These are phyloP conservation scores for Marasmius fiardii DNA, from an alignment of 1,284 basidiomycete genomes.

Conservation along the genomic window DNA sequence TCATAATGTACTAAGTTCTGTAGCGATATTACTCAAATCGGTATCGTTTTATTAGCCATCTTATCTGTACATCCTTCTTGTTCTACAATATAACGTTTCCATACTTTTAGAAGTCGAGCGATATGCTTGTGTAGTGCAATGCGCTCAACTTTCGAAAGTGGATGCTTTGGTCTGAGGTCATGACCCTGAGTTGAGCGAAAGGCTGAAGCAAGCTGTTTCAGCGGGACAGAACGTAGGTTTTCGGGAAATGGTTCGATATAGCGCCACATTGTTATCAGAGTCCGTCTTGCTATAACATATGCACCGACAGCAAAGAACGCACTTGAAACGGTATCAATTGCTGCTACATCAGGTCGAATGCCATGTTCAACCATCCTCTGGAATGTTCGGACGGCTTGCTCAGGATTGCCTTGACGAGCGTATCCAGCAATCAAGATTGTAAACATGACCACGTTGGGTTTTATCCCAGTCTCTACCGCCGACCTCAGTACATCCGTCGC, in stretches of 20 bases:
- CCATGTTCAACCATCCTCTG: slow-evolving; percentile 58
- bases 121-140: slow-evolving; percentile 1
- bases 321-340: slow-evolving; percentile 65
- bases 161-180: slow-evolving; percentile 16
- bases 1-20: background rate
- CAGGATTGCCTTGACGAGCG: slow-evolving; percentile 54
- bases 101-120: background rate
- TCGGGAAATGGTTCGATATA: slow-evolving; percentile 60
- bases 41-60: background rate
- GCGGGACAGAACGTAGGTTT: slow-evolving; percentile 33
- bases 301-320: slow-evolving; percentile 59
- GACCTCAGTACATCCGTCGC: slow-evolving; percentile 51
- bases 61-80: background rate
- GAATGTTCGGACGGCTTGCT: slow-evolving; percentile 51
- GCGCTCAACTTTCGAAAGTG: slow-evolving; percentile 26
- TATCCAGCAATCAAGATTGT: slow-evolving; percentile 70
- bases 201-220: slow-evolving; percentile 39
- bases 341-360: slow-evolving; percentile 62
- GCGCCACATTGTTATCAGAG: slow-evolving; percentile 62
- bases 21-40: background rate
- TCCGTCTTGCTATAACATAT: slow-evolving; percentile 43
- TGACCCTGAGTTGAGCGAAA: slow-evolving; percentile 38
- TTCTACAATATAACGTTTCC: background rate
- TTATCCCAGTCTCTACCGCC: slow-evolving; percentile 45
- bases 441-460: slow-evolving; percentile 61